Evolutionary conservation across 2,329 filamentous ascomycete genomes (phyloP).

Genomic region (Colletotrichum graminicola): DNA sequence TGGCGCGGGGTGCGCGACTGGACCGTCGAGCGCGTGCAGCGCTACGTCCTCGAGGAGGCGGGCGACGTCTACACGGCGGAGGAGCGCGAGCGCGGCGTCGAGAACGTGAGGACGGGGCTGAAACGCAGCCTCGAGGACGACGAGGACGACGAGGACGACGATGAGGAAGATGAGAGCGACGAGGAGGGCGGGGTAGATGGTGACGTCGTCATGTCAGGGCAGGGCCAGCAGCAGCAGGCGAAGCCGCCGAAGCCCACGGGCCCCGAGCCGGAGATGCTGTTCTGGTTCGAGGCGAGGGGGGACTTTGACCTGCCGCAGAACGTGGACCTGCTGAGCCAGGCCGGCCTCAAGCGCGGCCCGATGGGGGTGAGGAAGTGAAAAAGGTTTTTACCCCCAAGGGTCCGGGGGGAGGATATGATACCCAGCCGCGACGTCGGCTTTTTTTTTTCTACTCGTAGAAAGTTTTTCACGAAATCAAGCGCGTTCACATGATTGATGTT

Average conservation of each 20-base stretch:
- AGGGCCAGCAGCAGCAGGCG: slow-evolving; percentile 46
- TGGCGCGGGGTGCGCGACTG: slow-evolving; percentile 64
- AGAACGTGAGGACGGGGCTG: slow-evolving; percentile 80
- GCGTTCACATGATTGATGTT: background rate
- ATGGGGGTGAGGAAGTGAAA: slow-evolving; percentile 22
- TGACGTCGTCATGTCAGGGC: slow-evolving; percentile 52
- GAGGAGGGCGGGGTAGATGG: slow-evolving; percentile 61
- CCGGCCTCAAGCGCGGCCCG: slow-evolving; percentile 42
- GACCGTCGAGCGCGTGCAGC: slow-evolving; percentile 56
- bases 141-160: slow-evolving; percentile 68
- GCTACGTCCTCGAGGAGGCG: slow-evolving; percentile 59
- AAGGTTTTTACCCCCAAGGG: background rate
- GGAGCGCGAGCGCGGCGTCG: slow-evolving; percentile 74
- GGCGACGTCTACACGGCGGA: slow-evolving; percentile 78
- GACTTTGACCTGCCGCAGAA: slow-evolving; percentile 60
- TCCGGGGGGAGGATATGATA: slow-evolving; percentile 35
- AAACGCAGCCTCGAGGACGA: slow-evolving; percentile 65
- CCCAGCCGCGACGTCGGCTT: slow-evolving; percentile 33
- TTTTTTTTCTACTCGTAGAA: background rate
- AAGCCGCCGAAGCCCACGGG: slow-evolving; percentile 47
- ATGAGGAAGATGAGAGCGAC: slow-evolving; percentile 63
- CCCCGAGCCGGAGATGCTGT: slow-evolving; percentile 60
- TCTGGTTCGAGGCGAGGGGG: slow-evolving; percentile 60
- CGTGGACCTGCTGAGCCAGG: slow-evolving; percentile 57
- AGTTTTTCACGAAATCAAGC: background rate